Evolutionary conservation across 345 rosid species (phyloP).

Genomic region (Populus davidiana): DNA sequence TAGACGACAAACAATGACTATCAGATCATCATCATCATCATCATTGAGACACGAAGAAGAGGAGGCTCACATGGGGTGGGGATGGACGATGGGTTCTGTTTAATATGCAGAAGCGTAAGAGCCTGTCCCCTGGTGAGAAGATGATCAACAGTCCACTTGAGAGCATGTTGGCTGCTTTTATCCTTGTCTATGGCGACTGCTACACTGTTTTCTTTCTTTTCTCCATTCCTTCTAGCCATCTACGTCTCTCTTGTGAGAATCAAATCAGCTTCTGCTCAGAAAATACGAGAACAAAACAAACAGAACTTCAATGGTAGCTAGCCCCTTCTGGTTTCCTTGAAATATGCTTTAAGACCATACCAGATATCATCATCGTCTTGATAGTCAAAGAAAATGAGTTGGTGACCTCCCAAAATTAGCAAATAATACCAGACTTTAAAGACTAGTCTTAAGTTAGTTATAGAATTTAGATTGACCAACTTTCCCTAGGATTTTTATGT

Average conservation of each 20-base stretch:
- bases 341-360: background rate
- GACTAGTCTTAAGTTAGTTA: background rate
- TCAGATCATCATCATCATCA: no score
- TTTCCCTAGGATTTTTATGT: background rate
- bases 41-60: background rate
- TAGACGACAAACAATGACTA: background rate
- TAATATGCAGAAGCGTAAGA: constrained; percentile 70
- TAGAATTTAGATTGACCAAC: background rate
- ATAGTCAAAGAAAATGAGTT: background rate
- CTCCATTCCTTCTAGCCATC: constrained; percentile 8
- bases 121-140: constrained; percentile 53
- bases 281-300: background rate
- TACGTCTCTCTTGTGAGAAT: background rate
- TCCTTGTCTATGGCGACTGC: constrained; percentile 75
- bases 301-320: background rate
- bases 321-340: background rate
- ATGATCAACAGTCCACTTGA: constrained; percentile 72
- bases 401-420: background rate
- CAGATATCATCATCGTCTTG: background rate
- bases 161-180: constrained; percentile 70
- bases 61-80: constrained; percentile 31
- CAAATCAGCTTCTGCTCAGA: background rate
- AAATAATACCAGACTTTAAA: background rate
- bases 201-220: constrained; percentile 26
- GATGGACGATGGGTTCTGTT: constrained; percentile 34